Conservation (phyloP, 345 rosid species). For the Orychophragmus violaceus region DNA sequence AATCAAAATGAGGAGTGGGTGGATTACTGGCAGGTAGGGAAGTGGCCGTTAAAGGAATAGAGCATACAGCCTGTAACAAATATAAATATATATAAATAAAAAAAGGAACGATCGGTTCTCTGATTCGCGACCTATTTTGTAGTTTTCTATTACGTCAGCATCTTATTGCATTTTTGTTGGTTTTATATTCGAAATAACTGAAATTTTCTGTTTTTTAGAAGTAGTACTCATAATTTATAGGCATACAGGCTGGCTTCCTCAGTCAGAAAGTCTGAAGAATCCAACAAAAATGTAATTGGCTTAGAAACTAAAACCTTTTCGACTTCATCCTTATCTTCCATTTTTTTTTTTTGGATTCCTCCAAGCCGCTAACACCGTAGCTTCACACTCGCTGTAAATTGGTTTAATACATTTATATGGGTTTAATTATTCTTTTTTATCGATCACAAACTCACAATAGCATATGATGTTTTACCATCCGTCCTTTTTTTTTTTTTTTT, state of each 20-base stretch:
- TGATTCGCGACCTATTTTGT: conserved; percentile 58
- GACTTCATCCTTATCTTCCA: background rate
- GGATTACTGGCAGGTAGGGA: conserved; percentile 23
- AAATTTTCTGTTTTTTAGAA: background rate
- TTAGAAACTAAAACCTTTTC: background rate
- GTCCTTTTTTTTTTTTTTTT: too few relatives aligned
- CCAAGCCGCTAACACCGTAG: background rate
- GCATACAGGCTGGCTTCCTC: conserved; percentile 55
- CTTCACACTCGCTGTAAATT: too few relatives aligned
- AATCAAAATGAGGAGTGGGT: background rate
- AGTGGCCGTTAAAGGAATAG: conserved; percentile 39
- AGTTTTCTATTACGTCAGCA: conserved; percentile 55
- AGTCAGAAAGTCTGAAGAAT: conserved; percentile 38
- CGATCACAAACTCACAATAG: too few relatives aligned
- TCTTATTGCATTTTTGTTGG: background rate
- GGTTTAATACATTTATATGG: too few relatives aligned
- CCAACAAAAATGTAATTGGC: background rate
- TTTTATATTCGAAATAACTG: background rate
- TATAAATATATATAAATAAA: too few relatives aligned
- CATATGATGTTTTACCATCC: too few relatives aligned
- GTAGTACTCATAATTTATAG: conserved; percentile 32
- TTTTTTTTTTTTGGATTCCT: background rate
- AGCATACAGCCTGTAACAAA: conserved; percentile 56
- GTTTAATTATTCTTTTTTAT: too few relatives aligned
- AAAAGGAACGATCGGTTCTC: conserved; percentile 43